Evolutionary conservation across 352 stramenopile genomes (phyloP), one percentile per base, ranked within the genome.

Genomic region (Phytophthora megakarya): DNA sequence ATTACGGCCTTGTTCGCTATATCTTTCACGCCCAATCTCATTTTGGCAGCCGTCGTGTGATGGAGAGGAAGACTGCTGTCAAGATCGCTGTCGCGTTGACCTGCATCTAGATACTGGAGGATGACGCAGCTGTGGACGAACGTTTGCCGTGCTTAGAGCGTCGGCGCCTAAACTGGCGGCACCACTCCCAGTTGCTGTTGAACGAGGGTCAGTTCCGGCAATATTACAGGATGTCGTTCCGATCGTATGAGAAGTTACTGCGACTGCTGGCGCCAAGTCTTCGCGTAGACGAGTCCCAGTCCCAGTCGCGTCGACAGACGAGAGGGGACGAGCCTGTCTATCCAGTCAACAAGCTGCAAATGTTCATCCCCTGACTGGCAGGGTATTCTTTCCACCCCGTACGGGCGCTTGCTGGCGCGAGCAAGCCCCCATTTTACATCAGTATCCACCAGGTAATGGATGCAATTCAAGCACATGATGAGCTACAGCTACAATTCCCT

Each of bases 281-380:
- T 5, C 52, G 8, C 8, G 39, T 44, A 6, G 40, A 50, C 12
- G 51, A 23, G 16, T 21, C 18, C 5, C 54, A 54, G 30, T 62
- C 43, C 9, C 16, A 23, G 7, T n/a, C n/a, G n/a, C 42, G 53
- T 10, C 25, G 33, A 2, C 42, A 32, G 10, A 55, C 43, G 6
- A 44, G 43, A 12, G 54, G 43, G 1, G 35, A 12, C 7, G 12
- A 15, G 7, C 22, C 33, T 13, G 4, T 55, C 3, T 19, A 33
- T 1, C 54, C 54, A 1, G 54, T 63, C 16, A 63, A 55, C 54
- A 63, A 63, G n/a, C 7, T 55, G 4, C 55, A 64, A 21, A 49
- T 64, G 35, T 64, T 7, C 9, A 26, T 64, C 8, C 50, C 55
- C 10, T 64, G 45, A 33, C 1, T 56, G 3, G 55, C 55, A 19